A percentile compares a stretch with the other conserved stretches of the same genome.
These are phyloP conservation scores for Ambrosia artemisiifolia DNA, from an alignment of 129 eudicot species.

Conservation along the genomic window DNA sequence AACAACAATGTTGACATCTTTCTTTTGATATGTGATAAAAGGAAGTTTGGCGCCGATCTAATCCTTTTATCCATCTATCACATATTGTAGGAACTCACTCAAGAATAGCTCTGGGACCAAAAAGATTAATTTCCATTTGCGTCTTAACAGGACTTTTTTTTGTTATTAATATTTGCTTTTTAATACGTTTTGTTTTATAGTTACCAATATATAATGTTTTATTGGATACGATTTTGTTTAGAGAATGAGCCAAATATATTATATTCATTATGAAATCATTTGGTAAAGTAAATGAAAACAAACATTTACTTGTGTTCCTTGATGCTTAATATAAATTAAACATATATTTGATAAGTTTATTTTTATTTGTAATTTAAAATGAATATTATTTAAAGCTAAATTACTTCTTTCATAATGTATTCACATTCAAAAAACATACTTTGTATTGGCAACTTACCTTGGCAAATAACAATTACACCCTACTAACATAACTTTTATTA, in stretches of 20 bases:
- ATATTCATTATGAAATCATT: background rate
- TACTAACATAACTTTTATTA: too few species aligned
- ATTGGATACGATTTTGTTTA: too few species aligned
- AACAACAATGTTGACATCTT: background rate
- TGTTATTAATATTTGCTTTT: background rate
- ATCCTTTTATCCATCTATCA: background rate
- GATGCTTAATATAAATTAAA: too few species aligned
- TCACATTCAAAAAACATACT: too few species aligned
- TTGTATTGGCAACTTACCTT: too few species aligned
- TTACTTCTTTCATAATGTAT: too few species aligned
- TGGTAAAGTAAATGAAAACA: background rate
- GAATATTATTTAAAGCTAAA: too few species aligned
- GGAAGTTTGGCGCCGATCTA: constrained; percentile 14
- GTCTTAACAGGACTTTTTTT: background rate
- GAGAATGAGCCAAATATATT: too few species aligned
- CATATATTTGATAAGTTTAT: too few species aligned
- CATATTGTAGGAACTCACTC: background rate
- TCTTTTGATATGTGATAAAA: background rate
- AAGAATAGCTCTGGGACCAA: background rate
- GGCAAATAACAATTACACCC: too few species aligned
- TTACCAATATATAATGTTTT: too few species aligned
- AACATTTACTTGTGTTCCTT: background rate
- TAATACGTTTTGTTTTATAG: background rate
- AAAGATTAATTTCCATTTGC: background rate
- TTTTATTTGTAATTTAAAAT: too few species aligned